These are phyloP conservation scores for Mycena indigotica DNA, from an alignment of 768 basidiomycete species.

Conservation along the genomic window DNA sequence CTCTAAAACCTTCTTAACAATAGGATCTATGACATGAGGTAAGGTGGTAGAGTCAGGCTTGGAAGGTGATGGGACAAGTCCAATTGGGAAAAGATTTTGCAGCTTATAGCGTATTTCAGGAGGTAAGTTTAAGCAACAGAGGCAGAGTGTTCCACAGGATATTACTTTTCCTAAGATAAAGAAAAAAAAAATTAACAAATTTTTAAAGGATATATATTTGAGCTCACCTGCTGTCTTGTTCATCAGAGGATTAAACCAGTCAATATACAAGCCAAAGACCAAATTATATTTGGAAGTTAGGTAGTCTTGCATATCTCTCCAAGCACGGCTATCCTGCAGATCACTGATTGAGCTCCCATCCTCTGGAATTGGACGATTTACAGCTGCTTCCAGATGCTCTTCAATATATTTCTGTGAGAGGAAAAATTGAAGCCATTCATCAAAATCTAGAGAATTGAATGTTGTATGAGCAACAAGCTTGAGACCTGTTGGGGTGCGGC, in stretches of 20 bases:
- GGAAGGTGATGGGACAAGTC: conserved; percentile 29
- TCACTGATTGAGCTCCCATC: conserved; percentile 10
- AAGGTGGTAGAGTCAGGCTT: conserved; percentile 23
- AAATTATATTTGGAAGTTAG: not conserved
- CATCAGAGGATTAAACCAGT: conserved; percentile 24
- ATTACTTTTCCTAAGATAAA: conserved; percentile 16
- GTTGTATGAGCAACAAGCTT: conserved; percentile 1
- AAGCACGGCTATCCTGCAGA: conserved; percentile 17
- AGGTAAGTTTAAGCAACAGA: conserved; percentile 32
- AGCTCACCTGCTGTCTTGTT: conserved; percentile 23
- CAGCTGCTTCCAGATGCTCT: conserved; percentile 4
- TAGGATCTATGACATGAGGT: conserved; percentile 5
- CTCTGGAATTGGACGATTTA: conserved; percentile 3
- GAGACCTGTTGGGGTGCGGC: not conserved
- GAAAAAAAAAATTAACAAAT: not conserved
- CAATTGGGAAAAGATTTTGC: conserved; percentile 31
- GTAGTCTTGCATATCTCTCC: conserved; percentile 5
- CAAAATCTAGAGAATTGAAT: conserved; percentile 9
- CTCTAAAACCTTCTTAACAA: conserved; percentile 1
- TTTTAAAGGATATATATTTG: not conserved
- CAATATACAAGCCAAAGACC: not conserved
- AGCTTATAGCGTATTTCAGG: conserved; percentile 20
- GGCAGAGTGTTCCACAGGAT: conserved; percentile 19
- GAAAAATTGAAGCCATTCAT: conserved; percentile 9
- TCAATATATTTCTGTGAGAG: conserved; percentile 11